Conservation (phyloP, 2,329 filamentous ascomycete species). For the Xylaria polymorpha region DNA sequence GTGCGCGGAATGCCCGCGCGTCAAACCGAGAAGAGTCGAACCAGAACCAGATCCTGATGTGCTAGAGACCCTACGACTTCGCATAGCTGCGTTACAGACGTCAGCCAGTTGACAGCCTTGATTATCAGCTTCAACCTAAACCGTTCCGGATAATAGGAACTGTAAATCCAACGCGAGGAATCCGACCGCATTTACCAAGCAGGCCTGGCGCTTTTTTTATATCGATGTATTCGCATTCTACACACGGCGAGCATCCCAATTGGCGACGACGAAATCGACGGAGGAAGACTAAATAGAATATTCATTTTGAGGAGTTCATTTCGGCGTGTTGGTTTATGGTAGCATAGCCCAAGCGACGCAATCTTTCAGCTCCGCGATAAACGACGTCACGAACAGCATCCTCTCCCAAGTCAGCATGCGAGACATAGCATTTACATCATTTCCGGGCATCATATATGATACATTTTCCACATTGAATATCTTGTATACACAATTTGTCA, state of each 20-base stretch:
- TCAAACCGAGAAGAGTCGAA: constrained; percentile 69
- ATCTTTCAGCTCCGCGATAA: constrained; percentile 40
- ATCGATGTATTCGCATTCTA: constrained; percentile 16
- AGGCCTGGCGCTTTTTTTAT: constrained; percentile 14
- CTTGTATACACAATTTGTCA: constrained; percentile 14
- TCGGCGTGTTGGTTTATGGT: constrained; percentile 28
- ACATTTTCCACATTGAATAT: constrained; percentile 14
- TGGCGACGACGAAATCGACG: constrained; percentile 24
- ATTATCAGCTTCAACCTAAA: background rate
- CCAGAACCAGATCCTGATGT: constrained; percentile 71
- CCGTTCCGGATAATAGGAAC: background rate
- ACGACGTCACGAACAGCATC: constrained; percentile 46
- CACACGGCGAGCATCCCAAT: constrained; percentile 26
- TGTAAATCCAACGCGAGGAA: background rate
- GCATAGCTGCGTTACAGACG: constrained; percentile 35
- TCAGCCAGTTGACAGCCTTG: constrained; percentile 15
- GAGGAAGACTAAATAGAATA: constrained; percentile 29
- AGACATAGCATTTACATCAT: constrained; percentile 33
- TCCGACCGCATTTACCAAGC: constrained; percentile 12
- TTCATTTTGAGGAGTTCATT: constrained; percentile 26
- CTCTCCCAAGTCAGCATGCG: constrained; percentile 43
- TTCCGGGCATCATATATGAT: constrained; percentile 18
- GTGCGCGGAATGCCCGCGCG: constrained; percentile 68
- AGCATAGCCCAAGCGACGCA: constrained; percentile 34
- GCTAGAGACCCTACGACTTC: constrained; percentile 64